phyloP scores from a whole-genome alignment of 352 stramenopile genomes.

The Phytophthora citrophthora region DNA sequence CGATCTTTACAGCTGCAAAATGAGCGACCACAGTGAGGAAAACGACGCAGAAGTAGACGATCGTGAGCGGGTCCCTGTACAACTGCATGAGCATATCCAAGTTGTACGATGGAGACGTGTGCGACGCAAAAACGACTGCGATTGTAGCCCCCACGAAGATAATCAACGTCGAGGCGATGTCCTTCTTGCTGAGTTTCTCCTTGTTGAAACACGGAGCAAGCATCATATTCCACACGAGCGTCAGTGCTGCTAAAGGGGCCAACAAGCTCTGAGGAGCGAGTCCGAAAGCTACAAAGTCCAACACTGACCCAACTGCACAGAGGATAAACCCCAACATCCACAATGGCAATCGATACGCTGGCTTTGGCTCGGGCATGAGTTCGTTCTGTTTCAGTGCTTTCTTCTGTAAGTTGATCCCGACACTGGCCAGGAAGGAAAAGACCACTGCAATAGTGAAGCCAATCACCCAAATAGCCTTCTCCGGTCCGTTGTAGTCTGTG shows the following conservation, averaged over 20 bases:
- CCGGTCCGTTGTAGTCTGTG: constrained; percentile 63
- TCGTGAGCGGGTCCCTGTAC: constrained; percentile 76
- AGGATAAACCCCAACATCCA: constrained; percentile 88
- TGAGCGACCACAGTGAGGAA: constrained; percentile 48
- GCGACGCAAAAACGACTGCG: constrained; percentile 82
- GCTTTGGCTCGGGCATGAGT: constrained; percentile 40
- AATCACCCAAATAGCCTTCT: constrained; percentile 75
- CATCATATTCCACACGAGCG: constrained; percentile 93
- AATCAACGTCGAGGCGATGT: constrained; percentile 81
- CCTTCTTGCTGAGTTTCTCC: constrained; percentile 81
- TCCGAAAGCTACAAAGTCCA: constrained; percentile 93
- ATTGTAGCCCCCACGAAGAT: constrained; percentile 87
- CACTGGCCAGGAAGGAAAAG: constrained; percentile 83
- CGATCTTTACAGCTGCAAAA: constrained; percentile 70
- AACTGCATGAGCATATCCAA: constrained; percentile 79
- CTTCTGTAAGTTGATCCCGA: constrained; percentile 89
- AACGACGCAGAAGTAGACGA: constrained; percentile 61
- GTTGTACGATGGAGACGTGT: constrained; percentile 87
- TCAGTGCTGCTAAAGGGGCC: constrained; percentile 87
- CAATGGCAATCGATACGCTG: constrained; percentile 79
- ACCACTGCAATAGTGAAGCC: constrained; percentile 83
- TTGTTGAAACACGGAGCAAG: constrained; percentile 89
- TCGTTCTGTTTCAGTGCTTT: constrained; percentile 87
- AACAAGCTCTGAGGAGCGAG: constrained; percentile 90
- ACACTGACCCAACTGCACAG: constrained; percentile 78